A percentile compares a stretch with the other conserved stretches of the same genome.
These are phyloP conservation scores for Ustilago nuda DNA, from an alignment of 1,284 basidiomycete genomes.

Conservation along the genomic window DNA sequence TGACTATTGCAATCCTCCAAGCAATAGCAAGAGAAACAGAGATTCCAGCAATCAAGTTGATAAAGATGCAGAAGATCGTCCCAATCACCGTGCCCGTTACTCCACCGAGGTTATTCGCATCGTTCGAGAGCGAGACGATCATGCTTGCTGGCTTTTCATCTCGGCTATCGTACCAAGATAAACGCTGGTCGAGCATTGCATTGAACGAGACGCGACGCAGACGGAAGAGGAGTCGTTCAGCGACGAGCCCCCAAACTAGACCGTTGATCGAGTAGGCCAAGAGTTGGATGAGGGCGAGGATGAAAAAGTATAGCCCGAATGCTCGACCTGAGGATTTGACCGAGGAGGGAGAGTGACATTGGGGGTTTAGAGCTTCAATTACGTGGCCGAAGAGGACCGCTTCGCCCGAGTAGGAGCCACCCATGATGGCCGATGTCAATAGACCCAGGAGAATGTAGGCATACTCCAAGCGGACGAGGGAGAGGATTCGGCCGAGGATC, in stretches of 20 bases:
- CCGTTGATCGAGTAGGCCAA: slow-evolving; percentile 59
- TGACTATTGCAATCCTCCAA: slow-evolving; percentile 61
- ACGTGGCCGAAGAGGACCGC: slow-evolving; percentile 63
- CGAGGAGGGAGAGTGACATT: slow-evolving; percentile 44
- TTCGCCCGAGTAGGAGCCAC: slow-evolving; percentile 60
- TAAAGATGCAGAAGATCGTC: slow-evolving; percentile 61
- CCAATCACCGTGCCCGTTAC: slow-evolving; percentile 60
- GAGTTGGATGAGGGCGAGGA: slow-evolving; percentile 58
- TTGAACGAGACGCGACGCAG: slow-evolving; percentile 51
- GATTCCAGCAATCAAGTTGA: slow-evolving; percentile 60
- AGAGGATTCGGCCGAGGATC: slow-evolving; percentile 42
- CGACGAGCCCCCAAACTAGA: slow-evolving; percentile 53
- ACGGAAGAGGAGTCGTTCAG: slow-evolving; percentile 58
- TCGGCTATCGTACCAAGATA: slow-evolving; percentile 55
- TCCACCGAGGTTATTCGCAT: slow-evolving; percentile 58
- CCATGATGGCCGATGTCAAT: slow-evolving; percentile 56
- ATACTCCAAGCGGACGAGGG: slow-evolving; percentile 49
- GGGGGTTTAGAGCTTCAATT: slow-evolving; percentile 62
- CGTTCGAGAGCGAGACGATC: slow-evolving; percentile 56
- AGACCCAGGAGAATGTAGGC: slow-evolving; percentile 48
- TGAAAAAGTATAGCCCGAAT: slow-evolving; percentile 60
- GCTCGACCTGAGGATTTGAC: slow-evolving; percentile 43
- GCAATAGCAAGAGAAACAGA: slow-evolving; percentile 54
- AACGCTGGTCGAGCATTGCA: slow-evolving; percentile 48
- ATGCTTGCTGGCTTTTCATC: slow-evolving; percentile 45